Base-by-base conservation (phyloP, 2,329 filamentous ascomycete species). In the Clathrospora elynae region DNA sequence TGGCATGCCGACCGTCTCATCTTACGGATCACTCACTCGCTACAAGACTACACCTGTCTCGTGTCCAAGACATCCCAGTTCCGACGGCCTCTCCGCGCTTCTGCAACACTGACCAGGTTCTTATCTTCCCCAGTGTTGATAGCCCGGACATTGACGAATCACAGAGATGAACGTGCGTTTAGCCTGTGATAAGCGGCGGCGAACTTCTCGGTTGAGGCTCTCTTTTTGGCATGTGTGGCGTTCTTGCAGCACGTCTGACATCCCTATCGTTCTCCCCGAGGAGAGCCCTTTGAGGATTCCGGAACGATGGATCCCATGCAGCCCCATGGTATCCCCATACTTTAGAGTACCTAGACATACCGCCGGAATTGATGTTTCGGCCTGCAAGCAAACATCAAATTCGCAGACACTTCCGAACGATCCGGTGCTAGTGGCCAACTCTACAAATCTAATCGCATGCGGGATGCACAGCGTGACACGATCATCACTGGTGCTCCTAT, bases 151-250 rank as follows among this genome's bases (percentile, higher is more conserved):
- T 29, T 26, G 20, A 8, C 61, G 53, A 59, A 60, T 65, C 39
- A 51, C 28, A 30, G 11, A 22, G 8, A 18, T 35, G 26, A 52
- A 53, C 50, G 50, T 55, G 53, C 46, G 14, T 46, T 47, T 56
- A 49, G 57, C 37, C 32, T 17, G 46, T 62, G 63, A 69, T 68
- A 69, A 66, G 55, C 64, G 57, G 65, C 61, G 64, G 63, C 65
- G 57, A 67, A 60, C 59, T 61, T 56, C 53, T 64, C 66, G 65
- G 66, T 59, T 63, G 61, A 66, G 52, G 47, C 59, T 47, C 63
- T 54, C 29, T 37, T 55, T 59, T 47, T 5, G 63, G 64, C 37
- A 46, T 58, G 60, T 35, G 52, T 59, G 51, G 61, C 55, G 51
- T 64, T 61, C 62, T 60, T 46, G 50, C 45, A 46, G 41, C 46